phyloP scores from a whole-genome alignment of 2,329 filamentous ascomycete species.

The Xylariaceae sp. region DNA sequence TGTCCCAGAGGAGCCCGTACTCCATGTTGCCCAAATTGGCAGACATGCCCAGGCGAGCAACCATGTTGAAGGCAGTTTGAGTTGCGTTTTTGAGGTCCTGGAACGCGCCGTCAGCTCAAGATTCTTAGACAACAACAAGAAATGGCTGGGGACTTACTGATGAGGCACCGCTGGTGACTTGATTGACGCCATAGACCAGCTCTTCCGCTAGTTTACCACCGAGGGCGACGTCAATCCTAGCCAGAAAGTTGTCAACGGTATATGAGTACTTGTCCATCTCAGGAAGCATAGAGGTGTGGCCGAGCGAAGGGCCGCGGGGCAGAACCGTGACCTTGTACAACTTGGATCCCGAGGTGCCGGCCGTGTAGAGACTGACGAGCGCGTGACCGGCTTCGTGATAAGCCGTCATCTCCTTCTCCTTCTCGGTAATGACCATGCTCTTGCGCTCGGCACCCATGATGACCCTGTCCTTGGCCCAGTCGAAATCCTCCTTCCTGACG shows the following conservation, averaged over 20 bases:
- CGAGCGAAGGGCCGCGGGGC: slow-evolving; percentile 77
- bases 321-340: slow-evolving; percentile 98
- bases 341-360: slow-evolving; percentile 56
- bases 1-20: slow-evolving; percentile 70
- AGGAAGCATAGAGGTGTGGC: slow-evolving; percentile 79
- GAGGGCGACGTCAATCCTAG: slow-evolving; percentile 71
- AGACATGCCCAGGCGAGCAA: slow-evolving; percentile 86
- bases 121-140: neutral
- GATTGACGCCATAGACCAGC: slow-evolving; percentile 82
- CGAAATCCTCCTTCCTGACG: slow-evolving; percentile 74
- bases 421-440: slow-evolving; percentile 81
- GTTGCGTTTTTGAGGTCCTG: slow-evolving; percentile 83
- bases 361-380: slow-evolving; percentile 75
- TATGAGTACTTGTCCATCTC: slow-evolving; percentile 89
- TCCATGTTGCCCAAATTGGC: slow-evolving; percentile 83
- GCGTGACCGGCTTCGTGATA: slow-evolving; percentile 96
- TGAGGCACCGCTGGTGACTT: slow-evolving; percentile 83
- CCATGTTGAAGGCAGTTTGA: slow-evolving; percentile 74
- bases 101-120: slow-evolving; percentile 14
- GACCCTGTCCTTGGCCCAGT: slow-evolving; percentile 98
- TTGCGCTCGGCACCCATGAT: slow-evolving; percentile 92
- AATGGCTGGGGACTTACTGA: slow-evolving; percentile 44
- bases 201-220: slow-evolving; percentile 88
- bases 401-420: slow-evolving; percentile 93
- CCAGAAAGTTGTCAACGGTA: slow-evolving; percentile 76